Base-by-base conservation (phyloP, 345 rosid species). In the Linum trigynum region DNA sequence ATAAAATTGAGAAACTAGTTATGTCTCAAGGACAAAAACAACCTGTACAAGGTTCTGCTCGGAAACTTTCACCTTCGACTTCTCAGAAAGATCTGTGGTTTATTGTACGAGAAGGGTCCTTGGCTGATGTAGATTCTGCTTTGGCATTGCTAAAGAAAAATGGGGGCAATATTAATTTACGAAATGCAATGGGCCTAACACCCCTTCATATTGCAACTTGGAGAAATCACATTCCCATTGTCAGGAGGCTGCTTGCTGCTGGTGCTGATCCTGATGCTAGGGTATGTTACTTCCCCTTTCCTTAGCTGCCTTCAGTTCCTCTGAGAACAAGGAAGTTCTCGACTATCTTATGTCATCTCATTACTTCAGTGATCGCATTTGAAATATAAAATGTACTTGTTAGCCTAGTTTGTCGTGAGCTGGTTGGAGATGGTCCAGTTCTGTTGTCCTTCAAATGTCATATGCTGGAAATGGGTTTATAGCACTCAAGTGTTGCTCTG, bases 221-320 rank as follows among this genome's bases (percentile, higher is more conserved):
- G 99, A 94, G 97, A 84, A 94, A 94, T 67, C 85, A 88, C 78
- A 74, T 94, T 81, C 99, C 97, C 42, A 78, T 90, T 63, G 84
- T 86, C 70, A 82, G 81, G 76, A 88, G 91, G 85, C 91, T 94
- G 72, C 88, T 94, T 64, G 84, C 75, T 32, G 89, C 96, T 75
- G 97, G 96, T 43, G 99, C 99, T 72, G 96, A 94, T 64, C 99
- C 99, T 69, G 92, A 94, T 84, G 88, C 95, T 55, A 88, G 92
- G 96, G 99, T 94, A 72, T 57, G 91, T 83, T 55, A 71, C 69
- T 43, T 78, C 66, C 67, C 65, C 61, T 48, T 39, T 57, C 12
- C 57, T 65, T 69, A 14, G 23, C 15, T 48, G 11, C 70, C 45
- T 37, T 58, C 41, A 32, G 32, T 66, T 72, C 6, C 2, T 3